Evolutionary conservation across 2,329 filamentous ascomycete genomes (phyloP).

Genomic region (Monosporascus ibericus): DNA sequence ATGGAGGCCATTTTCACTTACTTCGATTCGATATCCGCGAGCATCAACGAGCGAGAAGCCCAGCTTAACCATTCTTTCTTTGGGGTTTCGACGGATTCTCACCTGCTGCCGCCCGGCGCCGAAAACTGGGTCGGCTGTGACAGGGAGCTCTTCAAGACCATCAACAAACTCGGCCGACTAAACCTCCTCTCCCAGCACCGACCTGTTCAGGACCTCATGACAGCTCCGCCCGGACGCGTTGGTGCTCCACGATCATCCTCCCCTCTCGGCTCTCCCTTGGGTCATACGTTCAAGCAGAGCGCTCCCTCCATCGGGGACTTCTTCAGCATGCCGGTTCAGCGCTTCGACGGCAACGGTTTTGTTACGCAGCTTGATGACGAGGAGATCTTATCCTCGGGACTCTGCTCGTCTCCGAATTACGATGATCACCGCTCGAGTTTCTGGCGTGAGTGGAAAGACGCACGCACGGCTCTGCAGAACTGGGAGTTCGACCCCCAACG

Average conservation of each 20-base stretch:
- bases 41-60: conserved; percentile 84
- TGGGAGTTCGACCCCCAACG: conserved; percentile 68
- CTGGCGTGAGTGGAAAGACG: conserved; percentile 81
- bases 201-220: conserved; percentile 38
- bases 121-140: conserved; percentile 90
- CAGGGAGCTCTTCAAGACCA: conserved; percentile 76
- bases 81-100: conserved; percentile 42
- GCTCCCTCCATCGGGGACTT: conserved; percentile 37
- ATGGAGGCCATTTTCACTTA: conserved; percentile 91
- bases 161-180: conserved; percentile 75
- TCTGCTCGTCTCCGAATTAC: conserved; percentile 37
- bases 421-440: conserved; percentile 62
- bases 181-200: conserved; percentile 75
- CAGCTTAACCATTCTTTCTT: conserved; percentile 67
- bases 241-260: conserved; percentile 26
- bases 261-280: conserved; percentile 35
- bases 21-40: conserved; percentile 88
- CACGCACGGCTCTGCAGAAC: conserved; percentile 67
- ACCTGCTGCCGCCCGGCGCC: conserved; percentile 52
- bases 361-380: conserved; percentile 49
- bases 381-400: conserved; percentile 38
- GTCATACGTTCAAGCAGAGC: conserved; percentile 35
- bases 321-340: conserved; percentile 47
- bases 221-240: conserved; percentile 18
- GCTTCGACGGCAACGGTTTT: conserved; percentile 65